Evolutionary conservation across 192 early-diverging fungal species (phyloP).

Genomic region (Rhizophlyctis rosea): DNA sequence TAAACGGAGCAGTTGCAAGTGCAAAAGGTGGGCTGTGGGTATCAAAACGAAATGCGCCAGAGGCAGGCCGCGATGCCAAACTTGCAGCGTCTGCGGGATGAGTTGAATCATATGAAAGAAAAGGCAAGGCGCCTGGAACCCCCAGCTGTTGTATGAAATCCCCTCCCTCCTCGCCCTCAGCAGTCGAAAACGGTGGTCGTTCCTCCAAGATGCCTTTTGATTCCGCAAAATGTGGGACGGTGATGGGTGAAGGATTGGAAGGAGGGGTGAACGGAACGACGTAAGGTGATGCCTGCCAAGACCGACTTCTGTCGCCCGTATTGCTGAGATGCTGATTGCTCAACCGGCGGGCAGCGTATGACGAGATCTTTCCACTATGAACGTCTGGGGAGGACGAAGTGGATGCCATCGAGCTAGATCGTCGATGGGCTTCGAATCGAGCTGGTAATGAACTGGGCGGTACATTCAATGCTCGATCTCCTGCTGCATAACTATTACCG

Average conservation of each 20-base stretch:
- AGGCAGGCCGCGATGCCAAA: too few relatives aligned
- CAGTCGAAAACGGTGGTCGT: conserved; percentile 26
- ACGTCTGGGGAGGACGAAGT: conserved; percentile 18
- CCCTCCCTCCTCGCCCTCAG: neutral
- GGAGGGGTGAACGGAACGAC: conserved; percentile 5
- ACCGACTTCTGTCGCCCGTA: conserved; percentile 1
- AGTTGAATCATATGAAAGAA: too few relatives aligned
- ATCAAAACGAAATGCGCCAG: conserved; percentile 6
- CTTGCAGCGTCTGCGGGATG: too few relatives aligned
- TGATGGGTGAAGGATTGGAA: conserved; percentile 28
- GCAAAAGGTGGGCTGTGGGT: conserved; percentile 16
- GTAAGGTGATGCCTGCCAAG: conserved; percentile 18
- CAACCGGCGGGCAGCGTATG: neutral
- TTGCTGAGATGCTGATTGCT: conserved; percentile 12
- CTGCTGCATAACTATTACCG: neutral
- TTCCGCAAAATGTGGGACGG: conserved; percentile 1
- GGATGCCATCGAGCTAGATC: conserved; percentile 14
- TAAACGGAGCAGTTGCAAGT: too few relatives aligned
- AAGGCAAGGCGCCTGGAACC: too few relatives aligned
- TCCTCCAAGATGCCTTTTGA: too few relatives aligned
- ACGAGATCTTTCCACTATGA: conserved; percentile 1
- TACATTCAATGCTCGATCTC: conserved; percentile 36
- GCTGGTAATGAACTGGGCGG: conserved; percentile 30
- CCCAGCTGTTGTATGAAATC: too few relatives aligned
- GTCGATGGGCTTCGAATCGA: conserved; percentile 10